These are phyloP conservation scores for Oxytropis ochrocephala DNA, from an alignment of 306 rosid genomes.

Conservation along the genomic window DNA sequence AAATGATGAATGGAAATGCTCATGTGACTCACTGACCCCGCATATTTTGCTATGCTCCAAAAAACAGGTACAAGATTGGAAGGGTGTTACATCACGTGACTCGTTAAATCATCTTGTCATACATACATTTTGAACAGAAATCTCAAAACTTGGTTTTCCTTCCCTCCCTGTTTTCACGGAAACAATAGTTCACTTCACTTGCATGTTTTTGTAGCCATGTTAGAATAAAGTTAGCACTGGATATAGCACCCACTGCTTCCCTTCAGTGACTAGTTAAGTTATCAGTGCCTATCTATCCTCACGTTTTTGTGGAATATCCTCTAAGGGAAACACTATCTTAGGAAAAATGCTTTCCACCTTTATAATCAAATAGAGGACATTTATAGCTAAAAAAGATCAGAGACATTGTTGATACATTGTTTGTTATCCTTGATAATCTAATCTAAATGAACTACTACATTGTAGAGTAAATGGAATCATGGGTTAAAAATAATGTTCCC, in stretches of 20 bases:
- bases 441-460: too few species aligned
- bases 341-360: too few species aligned
- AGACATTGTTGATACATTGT: too few species aligned
- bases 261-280: too few species aligned
- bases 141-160: background rate
- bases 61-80: slow-evolving; percentile 8
- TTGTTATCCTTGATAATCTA: too few species aligned
- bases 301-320: too few species aligned
- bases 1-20: slow-evolving; percentile 5
- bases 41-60: slow-evolving; percentile 25
- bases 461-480: slow-evolving; percentile 28
- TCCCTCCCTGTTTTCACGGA: slow-evolving; percentile 6
- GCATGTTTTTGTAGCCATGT: slow-evolving; percentile 17
- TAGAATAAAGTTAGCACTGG: background rate
- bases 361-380: too few species aligned
- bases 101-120: slow-evolving; percentile 15
- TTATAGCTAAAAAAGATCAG: too few species aligned
- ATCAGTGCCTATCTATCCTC: too few species aligned
- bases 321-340: too few species aligned
- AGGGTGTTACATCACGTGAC: slow-evolving; percentile 31
- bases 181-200: slow-evolving; percentile 6
- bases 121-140: slow-evolving; percentile 25
- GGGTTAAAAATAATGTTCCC: slow-evolving; percentile 78
- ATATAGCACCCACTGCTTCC: slow-evolving; percentile 11
- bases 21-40: too few species aligned